Conservation (phyloP, 2,329 filamentous ascomycete genomes). For the Pseudocercospora eumusae region DNA sequence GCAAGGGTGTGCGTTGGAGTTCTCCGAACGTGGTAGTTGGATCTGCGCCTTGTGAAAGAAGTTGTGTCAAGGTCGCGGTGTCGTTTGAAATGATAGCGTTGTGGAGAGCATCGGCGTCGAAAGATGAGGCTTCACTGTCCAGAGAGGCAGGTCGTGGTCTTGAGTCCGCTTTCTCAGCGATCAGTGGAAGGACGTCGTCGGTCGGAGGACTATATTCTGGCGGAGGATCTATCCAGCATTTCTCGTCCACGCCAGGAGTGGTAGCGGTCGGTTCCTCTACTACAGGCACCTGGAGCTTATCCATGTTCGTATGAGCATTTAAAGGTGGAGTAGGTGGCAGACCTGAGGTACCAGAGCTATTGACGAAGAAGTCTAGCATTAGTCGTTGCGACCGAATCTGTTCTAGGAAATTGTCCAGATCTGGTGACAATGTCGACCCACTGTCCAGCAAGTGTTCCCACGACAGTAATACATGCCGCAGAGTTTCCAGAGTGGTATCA, state of each 20-base stretch:
- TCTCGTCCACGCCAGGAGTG: slow-evolving; percentile 29
- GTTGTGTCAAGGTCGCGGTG: slow-evolving; percentile 20
- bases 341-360: background rate
- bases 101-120: slow-evolving; percentile 28
- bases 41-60: slow-evolving; percentile 26
- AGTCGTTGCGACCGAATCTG: slow-evolving; percentile 29
- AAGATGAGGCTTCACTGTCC: slow-evolving; percentile 16
- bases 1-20: slow-evolving; percentile 35
- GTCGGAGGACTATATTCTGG: slow-evolving; percentile 34
- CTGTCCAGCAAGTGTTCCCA: background rate
- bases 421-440: background rate
- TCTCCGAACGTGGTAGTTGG: slow-evolving; percentile 27
- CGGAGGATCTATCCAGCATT: slow-evolving; percentile 35
- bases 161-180: slow-evolving; percentile 24
- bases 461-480: slow-evolving; percentile 13
- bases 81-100: slow-evolving; percentile 32
- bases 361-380: slow-evolving; percentile 28
- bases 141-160: slow-evolving; percentile 15
- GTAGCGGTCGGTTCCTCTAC: slow-evolving; percentile 25
- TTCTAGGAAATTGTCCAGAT: slow-evolving; percentile 18
- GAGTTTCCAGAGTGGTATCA: slow-evolving; percentile 17
- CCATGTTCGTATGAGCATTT: slow-evolving; percentile 1
- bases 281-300: background rate
- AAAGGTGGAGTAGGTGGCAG: slow-evolving; percentile 29
- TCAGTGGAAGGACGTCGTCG: slow-evolving; percentile 1